Percentiles rank a stretch among this genome's conserved stretches.
phyloP scores from a whole-genome alignment of 192 early-diverging fungal species.

The Mortierella antarctica region DNA sequence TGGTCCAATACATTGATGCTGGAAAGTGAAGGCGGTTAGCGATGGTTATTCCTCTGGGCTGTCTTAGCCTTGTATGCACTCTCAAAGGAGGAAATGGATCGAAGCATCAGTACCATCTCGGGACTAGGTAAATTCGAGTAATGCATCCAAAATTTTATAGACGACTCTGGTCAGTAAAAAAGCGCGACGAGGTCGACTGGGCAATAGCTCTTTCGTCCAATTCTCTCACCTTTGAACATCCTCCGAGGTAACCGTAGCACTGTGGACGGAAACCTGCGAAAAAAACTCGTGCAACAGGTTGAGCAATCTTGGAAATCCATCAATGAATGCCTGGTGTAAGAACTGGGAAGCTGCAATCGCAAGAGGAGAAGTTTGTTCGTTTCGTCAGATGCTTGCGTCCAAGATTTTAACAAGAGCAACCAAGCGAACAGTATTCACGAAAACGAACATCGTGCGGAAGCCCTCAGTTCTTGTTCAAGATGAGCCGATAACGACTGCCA shows the following conservation, averaged over 20 bases:
- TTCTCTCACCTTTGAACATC: conserved; percentile 61
- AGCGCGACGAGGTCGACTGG: too few relatives aligned
- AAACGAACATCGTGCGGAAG: conserved; percentile 59
- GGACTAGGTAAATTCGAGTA: conserved; percentile 21
- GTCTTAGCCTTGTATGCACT: conserved; percentile 37
- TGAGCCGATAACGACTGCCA: conserved; percentile 64
- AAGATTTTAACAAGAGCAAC: not conserved
- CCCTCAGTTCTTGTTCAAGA: conserved; percentile 64
- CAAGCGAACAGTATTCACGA: not conserved
- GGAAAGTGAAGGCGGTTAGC: not conserved
- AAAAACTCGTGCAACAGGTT: conserved; percentile 65
- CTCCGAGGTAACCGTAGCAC: conserved; percentile 51
- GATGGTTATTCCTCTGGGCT: conserved; percentile 27
- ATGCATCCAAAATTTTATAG: not conserved
- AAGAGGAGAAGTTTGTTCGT: not conserved
- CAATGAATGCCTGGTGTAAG: conserved; percentile 63
- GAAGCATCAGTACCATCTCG: conserved; percentile 53
- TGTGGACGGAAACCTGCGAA: conserved; percentile 60
- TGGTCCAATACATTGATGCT: not conserved
- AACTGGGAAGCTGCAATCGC: conserved; percentile 56
- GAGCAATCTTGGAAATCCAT: conserved; percentile 63
- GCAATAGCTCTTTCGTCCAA: not conserved
- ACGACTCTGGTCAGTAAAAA: too few relatives aligned
- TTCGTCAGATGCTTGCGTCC: not conserved
- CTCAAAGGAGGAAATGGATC: conserved; percentile 52